A percentile compares a stretch with the other conserved stretches of the same genome.
Evolutionary conservation across 2,329 filamentous ascomycete species (phyloP).

Genomic region (Trichocomaceae sp.): DNA sequence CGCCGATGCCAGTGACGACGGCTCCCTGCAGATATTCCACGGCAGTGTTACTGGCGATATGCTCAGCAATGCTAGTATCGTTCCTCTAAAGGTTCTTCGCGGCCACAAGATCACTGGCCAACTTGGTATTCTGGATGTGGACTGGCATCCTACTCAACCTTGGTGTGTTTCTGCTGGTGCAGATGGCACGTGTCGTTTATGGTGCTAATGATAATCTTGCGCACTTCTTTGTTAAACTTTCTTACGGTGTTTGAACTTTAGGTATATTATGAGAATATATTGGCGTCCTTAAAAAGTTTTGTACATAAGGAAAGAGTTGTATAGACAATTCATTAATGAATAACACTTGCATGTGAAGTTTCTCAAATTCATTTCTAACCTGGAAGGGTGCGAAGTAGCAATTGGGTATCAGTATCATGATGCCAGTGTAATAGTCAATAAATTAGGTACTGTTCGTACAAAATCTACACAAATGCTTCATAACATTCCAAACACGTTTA

Average conservation of each 20-base stretch:
- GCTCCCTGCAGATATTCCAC: conserved; percentile 91
- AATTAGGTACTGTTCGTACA: background rate
- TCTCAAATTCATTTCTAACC: too few species aligned
- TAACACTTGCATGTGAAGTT: background rate
- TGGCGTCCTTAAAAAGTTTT: conserved; percentile 14
- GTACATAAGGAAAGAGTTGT: conserved; percentile 6
- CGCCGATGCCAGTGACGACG: conserved; percentile 91
- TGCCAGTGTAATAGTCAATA: conserved; percentile 15
- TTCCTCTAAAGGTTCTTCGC: conserved; percentile 86
- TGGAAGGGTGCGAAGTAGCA: background rate
- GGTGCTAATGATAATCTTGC: conserved; percentile 51
- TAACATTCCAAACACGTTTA: background rate
- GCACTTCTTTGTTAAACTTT: background rate
- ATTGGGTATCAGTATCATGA: conserved; percentile 17
- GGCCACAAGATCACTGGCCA: conserved; percentile 83
- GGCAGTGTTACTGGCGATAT: conserved; percentile 90
- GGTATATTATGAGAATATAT: conserved; percentile 16
- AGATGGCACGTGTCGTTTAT: conserved; percentile 85
- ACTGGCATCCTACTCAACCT: conserved; percentile 91
- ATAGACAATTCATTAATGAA: background rate
- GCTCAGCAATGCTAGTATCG: conserved; percentile 94
- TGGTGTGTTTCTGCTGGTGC: conserved; percentile 94
- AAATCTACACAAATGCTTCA: background rate
- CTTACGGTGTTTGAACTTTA: conserved; percentile 1
- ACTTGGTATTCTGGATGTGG: conserved; percentile 84